Evolutionary conservation across 805 yeast genomes (phyloP).

Genomic region (Maudiozyma bulderi): DNA sequence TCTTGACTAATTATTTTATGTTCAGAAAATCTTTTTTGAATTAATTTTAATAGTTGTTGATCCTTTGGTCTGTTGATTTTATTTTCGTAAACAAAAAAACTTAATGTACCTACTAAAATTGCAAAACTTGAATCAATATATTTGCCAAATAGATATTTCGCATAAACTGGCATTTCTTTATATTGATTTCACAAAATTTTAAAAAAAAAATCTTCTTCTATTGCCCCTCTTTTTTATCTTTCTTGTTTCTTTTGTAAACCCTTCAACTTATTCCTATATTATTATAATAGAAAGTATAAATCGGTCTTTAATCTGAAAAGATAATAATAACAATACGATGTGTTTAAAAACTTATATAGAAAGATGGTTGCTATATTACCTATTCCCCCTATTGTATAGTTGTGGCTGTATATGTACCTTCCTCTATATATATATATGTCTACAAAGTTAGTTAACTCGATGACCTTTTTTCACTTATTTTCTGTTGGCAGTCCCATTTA

Average conservation of each 20-base stretch:
- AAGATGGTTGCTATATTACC: no score
- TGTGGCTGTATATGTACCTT: no score
- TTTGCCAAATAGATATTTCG: slow-evolving; percentile 39
- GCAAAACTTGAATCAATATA: slow-evolving; percentile 59
- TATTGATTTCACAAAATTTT: not conserved
- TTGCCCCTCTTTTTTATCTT: not conserved
- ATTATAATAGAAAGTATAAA: no score
- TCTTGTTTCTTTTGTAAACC: not conserved
- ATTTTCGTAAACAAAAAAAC: slow-evolving; percentile 55
- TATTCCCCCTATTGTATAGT: no score
- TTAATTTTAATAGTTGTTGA: slow-evolving; percentile 47
- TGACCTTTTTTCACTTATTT: no score
- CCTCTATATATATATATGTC: no score
- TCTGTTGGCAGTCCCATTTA: no score
- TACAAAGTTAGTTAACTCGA: no score
- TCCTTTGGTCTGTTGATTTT: slow-evolving; percentile 45
- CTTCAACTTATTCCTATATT: no score
- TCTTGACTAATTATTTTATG: not conserved
- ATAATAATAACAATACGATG: no score
- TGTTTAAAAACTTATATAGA: no score
- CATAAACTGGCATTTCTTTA: slow-evolving; percentile 4
- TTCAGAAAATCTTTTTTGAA: slow-evolving; percentile 27
- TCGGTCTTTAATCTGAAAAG: no score
- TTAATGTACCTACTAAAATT: slow-evolving; percentile 47
- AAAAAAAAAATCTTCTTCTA: not conserved